phyloP scores from a whole-genome alignment of 2,329 filamentous ascomycete genomes.

The Aspergillus quadrilineatus region DNA sequence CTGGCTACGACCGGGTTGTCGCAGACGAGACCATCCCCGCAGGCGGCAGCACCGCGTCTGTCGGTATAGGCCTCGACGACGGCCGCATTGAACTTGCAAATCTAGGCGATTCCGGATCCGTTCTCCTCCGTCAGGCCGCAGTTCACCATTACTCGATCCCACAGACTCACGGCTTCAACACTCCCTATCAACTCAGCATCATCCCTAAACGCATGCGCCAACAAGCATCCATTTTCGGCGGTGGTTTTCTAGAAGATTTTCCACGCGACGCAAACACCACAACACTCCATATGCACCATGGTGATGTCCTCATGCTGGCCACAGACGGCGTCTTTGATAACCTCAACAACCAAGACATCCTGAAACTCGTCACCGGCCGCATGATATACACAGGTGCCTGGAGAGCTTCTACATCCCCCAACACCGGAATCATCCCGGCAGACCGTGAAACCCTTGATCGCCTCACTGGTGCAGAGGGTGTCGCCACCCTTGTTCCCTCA shows the following conservation, averaged over 20 bases:
- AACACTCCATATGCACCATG: constrained; percentile 74
- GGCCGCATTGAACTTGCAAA: constrained; percentile 86
- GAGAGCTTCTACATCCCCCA: constrained; percentile 54
- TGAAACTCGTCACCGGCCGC: constrained; percentile 72
- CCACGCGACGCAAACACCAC: constrained; percentile 81
- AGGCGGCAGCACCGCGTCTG: constrained; percentile 87
- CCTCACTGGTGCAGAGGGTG: constrained; percentile 52
- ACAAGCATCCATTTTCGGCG: constrained; percentile 81
- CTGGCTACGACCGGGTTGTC: constrained; percentile 79
- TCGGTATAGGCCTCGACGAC: constrained; percentile 72
- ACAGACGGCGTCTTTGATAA: constrained; percentile 98
- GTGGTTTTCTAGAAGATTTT: constrained; percentile 74
- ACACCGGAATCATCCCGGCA: constrained; percentile 63
- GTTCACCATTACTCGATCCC: constrained; percentile 79
- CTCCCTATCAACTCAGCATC: constrained; percentile 88
- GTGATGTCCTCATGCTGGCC: constrained; percentile 89
- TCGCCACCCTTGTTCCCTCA: constrained; percentile 27
- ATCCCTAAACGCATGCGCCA: constrained; percentile 76
- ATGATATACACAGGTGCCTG: constrained; percentile 77
- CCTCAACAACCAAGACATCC: constrained; percentile 82
- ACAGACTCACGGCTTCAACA: constrained; percentile 97
- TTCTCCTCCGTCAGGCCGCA: constrained; percentile 80
- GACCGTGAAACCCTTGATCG: constrained; percentile 51
- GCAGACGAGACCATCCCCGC: constrained; percentile 70
- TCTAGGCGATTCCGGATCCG: constrained; percentile 89